A percentile compares a stretch with the other conserved stretches of the same genome.
Conservation (phyloP, 495 filamentous ascomycete species). For the Xylaria longipes region DNA sequence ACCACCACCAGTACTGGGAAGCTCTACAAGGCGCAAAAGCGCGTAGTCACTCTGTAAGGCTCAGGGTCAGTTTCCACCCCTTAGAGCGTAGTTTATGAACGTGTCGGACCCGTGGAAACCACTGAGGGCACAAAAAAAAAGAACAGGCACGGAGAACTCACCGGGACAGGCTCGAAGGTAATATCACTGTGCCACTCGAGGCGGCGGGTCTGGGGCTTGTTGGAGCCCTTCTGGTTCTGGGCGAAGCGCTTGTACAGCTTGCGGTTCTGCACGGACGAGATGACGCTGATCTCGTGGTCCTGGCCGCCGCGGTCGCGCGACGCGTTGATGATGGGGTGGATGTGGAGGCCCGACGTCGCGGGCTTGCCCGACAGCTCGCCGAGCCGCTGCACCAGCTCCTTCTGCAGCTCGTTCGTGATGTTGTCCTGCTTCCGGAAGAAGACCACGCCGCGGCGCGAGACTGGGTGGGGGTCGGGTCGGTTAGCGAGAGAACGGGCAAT, state of each 20-base stretch:
- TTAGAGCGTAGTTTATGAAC: not conserved
- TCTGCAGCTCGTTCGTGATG: conserved; percentile 68
- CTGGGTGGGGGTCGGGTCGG: conserved; percentile 50
- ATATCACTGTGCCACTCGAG: conserved; percentile 73
- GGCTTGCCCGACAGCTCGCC: conserved; percentile 73
- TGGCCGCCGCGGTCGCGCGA: conserved; percentile 62
- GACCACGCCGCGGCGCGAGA: conserved; percentile 81
- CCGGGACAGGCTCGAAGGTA: conserved; percentile 64
- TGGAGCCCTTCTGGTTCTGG: conserved; percentile 42
- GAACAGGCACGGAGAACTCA: not conserved
- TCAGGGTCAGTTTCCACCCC: conserved; percentile 26
- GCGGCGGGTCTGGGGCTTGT: conserved; percentile 36
- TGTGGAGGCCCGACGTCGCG: conserved; percentile 68
- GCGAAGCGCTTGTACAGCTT: conserved; percentile 36
- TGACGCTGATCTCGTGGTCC: conserved; percentile 77
- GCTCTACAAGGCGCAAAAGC: conserved; percentile 61
- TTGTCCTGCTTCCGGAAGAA: conserved; percentile 80
- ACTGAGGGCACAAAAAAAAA: not conserved
- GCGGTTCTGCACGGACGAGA: conserved; percentile 40
- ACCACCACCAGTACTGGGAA: conserved; percentile 78
- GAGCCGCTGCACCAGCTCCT: conserved; percentile 69
- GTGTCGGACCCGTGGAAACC: not conserved
- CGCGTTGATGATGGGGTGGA: conserved; percentile 73
- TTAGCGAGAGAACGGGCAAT: too few relatives aligned
- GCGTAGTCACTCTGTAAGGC: conserved; percentile 63